phyloP scores from a whole-genome alignment of 306 rosid genomes.

The Dicorynia guianensis region DNA sequence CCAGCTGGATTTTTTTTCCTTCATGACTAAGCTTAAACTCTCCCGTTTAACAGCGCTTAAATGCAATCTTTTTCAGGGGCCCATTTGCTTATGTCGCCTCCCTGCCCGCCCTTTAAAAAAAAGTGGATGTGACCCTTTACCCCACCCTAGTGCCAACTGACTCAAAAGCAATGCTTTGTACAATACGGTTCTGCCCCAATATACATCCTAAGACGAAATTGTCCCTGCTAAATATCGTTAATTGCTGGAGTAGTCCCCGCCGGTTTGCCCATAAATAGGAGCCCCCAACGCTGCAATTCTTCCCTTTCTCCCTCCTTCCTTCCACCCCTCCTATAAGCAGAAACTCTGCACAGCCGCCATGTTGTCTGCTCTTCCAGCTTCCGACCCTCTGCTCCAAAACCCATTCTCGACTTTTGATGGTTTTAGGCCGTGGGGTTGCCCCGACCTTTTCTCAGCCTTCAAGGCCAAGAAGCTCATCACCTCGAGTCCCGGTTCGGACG shows the following conservation, averaged over 20 bases:
- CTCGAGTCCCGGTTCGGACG: conserved; percentile 60
- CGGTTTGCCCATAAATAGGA: conserved; percentile 49
- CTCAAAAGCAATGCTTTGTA: conserved; percentile 70
- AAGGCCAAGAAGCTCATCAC: conserved; percentile 32
- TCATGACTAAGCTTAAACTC: conserved; percentile 58
- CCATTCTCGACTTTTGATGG: conserved; percentile 56
- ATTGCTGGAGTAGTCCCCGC: conserved; percentile 17
- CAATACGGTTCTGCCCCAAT: conserved; percentile 14
- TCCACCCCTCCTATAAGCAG: conserved; percentile 36
- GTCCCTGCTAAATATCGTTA: conserved; percentile 11
- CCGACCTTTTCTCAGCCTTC: conserved; percentile 38
- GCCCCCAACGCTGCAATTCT: conserved; percentile 60
- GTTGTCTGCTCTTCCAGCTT: conserved; percentile 57
- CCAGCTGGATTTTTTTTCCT: conserved; percentile 51
- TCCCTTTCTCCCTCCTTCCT: conserved; percentile 84
- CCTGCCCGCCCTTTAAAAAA: conserved; percentile 11
- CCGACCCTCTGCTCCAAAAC: conserved; percentile 50
- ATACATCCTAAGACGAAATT: conserved; percentile 22
- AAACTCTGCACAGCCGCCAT: conserved; percentile 47
- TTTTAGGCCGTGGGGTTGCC: conserved; percentile 62
- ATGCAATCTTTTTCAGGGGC: conserved; percentile 46
- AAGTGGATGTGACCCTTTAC: conserved; percentile 40
- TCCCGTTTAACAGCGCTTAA: background rate
- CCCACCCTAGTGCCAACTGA: conserved; percentile 70
- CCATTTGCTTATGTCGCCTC: conserved; percentile 48